phyloP scores from a whole-genome alignment of 2,329 filamentous ascomycete genomes.

The Alternaria consortialis region DNA sequence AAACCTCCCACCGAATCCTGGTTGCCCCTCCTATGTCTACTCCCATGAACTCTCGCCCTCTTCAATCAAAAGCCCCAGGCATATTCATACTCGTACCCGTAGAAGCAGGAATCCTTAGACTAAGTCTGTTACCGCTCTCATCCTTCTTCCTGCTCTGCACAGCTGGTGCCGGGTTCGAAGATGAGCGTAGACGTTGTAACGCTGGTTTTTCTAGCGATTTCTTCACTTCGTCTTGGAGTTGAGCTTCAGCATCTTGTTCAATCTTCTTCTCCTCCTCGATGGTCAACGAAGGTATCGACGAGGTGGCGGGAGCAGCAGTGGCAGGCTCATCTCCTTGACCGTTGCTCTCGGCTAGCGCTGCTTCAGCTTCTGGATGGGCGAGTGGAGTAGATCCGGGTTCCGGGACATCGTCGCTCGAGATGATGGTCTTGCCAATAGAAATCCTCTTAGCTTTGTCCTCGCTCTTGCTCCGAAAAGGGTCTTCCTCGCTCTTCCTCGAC shows the following conservation, averaged over 20 bases:
- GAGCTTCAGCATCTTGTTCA: constrained; percentile 46
- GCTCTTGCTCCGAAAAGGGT: constrained; percentile 43
- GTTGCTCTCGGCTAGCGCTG: neutral
- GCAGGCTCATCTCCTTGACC: neutral
- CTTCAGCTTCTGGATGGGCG: constrained; percentile 7
- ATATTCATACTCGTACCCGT: constrained; percentile 30
- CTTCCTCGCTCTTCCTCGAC: constrained; percentile 41
- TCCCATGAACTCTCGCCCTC: no score
- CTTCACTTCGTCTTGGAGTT: constrained; percentile 45
- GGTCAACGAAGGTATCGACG: constrained; percentile 10
- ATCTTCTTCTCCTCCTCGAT: constrained; percentile 45
- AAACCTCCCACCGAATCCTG: neutral
- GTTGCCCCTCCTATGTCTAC: no score
- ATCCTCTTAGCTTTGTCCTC: constrained; percentile 44
- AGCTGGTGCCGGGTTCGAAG: constrained; percentile 35
- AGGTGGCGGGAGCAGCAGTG: constrained; percentile 6
- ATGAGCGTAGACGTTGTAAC: constrained; percentile 35
- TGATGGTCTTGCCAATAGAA: constrained; percentile 50
- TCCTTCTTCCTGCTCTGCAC: constrained; percentile 41
- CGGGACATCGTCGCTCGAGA: constrained; percentile 27
- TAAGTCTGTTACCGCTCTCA: constrained; percentile 34
- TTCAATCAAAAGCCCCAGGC: constrained; percentile 22
- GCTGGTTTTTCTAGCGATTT: constrained; percentile 30
- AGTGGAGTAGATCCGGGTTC: no score
- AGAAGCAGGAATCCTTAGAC: constrained; percentile 39